Conservation (phyloP, 2,329 filamentous ascomycete genomes). For the Epichloe glyceriae region DNA sequence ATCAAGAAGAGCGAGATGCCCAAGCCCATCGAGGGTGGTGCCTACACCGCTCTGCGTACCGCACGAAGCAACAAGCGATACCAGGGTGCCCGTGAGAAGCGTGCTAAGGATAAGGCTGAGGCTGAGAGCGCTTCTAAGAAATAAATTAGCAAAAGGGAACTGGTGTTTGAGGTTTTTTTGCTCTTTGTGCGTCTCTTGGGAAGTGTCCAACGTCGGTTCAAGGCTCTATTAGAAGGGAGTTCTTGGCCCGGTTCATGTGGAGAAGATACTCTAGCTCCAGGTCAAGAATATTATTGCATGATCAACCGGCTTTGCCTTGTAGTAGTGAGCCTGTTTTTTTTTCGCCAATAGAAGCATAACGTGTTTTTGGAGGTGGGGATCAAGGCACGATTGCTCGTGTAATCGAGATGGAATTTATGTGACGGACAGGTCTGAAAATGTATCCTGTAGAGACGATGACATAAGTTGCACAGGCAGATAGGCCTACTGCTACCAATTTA, state of each 20-base stretch:
- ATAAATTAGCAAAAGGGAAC: slow-evolving; percentile 42
- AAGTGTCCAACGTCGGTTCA: slow-evolving; percentile 25
- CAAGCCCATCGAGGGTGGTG: slow-evolving; percentile 64
- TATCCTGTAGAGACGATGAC: no score
- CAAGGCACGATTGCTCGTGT: slow-evolving; percentile 1
- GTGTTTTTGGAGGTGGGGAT: not conserved
- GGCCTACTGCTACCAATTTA: not conserved
- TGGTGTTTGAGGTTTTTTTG: slow-evolving; percentile 30
- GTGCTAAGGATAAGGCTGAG: slow-evolving; percentile 75
- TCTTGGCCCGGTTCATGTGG: slow-evolving; percentile 22
- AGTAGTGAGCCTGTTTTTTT: slow-evolving; percentile 1
- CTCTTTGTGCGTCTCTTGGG: slow-evolving; percentile 28
- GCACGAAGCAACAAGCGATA: slow-evolving; percentile 73
- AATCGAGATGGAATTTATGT: not conserved
- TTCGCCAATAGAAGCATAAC: not conserved
- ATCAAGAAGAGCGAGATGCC: slow-evolving; percentile 75
- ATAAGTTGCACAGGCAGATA: no score
- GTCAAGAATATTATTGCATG: slow-evolving; percentile 29
- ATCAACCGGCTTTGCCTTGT: slow-evolving; percentile 24
- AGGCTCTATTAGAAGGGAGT: slow-evolving; percentile 21
- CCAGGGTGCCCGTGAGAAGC: slow-evolving; percentile 82
- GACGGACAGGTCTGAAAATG: no score
- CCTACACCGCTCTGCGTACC: slow-evolving; percentile 74
- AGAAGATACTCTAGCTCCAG: slow-evolving; percentile 27
- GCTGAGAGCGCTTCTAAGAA: slow-evolving; percentile 71